Evolutionary conservation across 73 alveolate genomes (phyloP).

Genomic region (Tetrahymena borealis): DNA sequence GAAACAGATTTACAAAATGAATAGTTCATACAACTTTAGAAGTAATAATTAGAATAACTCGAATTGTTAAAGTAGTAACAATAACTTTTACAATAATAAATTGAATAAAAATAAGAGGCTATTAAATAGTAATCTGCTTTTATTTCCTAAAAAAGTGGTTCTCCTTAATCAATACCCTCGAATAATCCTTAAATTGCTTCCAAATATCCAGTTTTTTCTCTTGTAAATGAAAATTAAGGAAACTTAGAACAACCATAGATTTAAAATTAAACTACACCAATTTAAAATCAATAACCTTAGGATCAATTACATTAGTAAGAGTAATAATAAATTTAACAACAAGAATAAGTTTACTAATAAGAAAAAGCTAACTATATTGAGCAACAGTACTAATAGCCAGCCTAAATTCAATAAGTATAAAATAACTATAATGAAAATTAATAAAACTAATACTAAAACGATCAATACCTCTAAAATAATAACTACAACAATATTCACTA

Average conservation of each 20-base stretch:
- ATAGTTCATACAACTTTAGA: not conserved
- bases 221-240: not conserved
- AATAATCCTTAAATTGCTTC: not conserved
- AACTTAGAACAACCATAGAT: too few species aligned
- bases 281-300: too few species aligned
- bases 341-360: too few species aligned
- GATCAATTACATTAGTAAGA: too few species aligned
- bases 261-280: too few species aligned
- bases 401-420: too few species aligned
- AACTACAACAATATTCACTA: not conserved
- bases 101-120: not conserved
- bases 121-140: not conserved
- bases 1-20: not conserved
- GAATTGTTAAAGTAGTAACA: not conserved
- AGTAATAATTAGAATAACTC: not conserved
- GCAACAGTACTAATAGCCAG: too few species aligned
- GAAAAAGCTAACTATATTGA: too few species aligned
- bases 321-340: too few species aligned
- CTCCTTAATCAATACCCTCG: not conserved
- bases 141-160: not conserved
- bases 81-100: not conserved
- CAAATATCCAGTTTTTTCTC: not conserved
- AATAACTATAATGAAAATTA: too few species aligned
- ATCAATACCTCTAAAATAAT: not conserved
- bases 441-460: not conserved